Evolutionary conservation across 2,329 filamentous ascomycete genomes (phyloP).

Genomic region (Escovopsis sp.): DNA sequence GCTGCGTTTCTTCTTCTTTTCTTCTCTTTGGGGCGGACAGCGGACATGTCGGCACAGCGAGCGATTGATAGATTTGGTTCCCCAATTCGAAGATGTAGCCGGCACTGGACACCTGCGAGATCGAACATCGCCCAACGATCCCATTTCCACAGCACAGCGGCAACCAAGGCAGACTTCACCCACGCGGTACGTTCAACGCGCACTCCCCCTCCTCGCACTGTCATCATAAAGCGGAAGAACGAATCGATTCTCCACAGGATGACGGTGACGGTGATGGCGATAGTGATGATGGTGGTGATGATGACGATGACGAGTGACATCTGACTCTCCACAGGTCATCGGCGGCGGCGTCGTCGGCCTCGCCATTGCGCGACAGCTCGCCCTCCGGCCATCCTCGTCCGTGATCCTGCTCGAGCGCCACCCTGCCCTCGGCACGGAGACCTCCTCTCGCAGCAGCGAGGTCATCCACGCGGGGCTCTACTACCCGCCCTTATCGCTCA

Average conservation of each 20-base stretch:
- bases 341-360: conserved; percentile 59
- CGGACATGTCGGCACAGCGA: no score
- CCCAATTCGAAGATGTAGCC: no score
- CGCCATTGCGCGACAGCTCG: conserved; percentile 59
- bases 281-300: no score
- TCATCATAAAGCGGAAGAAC: no score
- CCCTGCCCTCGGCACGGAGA: conserved; percentile 62
- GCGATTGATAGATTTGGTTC: no score
- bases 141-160: conserved; percentile 21
- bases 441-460: conserved; percentile 81
- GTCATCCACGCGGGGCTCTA: conserved; percentile 94
- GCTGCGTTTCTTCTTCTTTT: no score
- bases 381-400: conserved; percentile 42
- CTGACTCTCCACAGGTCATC: conserved; percentile 28
- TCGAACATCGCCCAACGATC: background rate
- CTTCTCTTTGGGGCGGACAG: no score
- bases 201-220: background rate
- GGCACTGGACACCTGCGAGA: no score
- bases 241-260: no score
- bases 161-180: conserved; percentile 25
- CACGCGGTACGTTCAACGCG: conserved; percentile 23
- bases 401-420: conserved; percentile 76
- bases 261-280: no score
- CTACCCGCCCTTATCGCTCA: conserved; percentile 62
- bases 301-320: background rate